Conservation (phyloP, 257 asterid species). For the Capsicum pubescens region DNA sequence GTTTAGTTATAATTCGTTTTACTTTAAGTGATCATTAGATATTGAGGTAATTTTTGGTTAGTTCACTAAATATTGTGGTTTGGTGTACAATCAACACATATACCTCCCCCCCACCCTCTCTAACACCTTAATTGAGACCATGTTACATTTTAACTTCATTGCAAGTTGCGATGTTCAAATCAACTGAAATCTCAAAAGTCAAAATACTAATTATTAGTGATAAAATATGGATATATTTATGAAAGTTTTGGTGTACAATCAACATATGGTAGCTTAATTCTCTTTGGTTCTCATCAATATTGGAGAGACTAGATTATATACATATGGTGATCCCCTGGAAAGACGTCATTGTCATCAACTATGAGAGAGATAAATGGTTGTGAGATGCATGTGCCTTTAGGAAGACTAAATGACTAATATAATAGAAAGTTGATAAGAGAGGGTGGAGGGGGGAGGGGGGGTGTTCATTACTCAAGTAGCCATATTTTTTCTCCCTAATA, state of each 20-base stretch:
- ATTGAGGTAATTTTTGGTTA: constrained; percentile 10
- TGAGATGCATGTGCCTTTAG: background rate
- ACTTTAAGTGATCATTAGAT: background rate
- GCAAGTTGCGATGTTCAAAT: background rate
- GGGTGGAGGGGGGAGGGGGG: no score
- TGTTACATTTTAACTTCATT: background rate
- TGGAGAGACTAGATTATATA: no score
- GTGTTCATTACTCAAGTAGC: background rate
- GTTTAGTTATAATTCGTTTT: background rate
- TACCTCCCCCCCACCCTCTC: no score
- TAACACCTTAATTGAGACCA: background rate
- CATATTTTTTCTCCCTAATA: no score
- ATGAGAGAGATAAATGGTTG: background rate
- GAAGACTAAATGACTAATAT: no score
- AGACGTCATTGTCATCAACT: background rate
- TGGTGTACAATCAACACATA: background rate
- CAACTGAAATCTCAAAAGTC: background rate
- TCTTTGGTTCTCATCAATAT: background rate
- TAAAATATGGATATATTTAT: background rate
- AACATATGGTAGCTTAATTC: background rate
- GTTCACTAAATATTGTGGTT: background rate
- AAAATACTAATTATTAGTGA: background rate
- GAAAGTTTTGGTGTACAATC: background rate
- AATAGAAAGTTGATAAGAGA: no score
- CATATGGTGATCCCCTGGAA: no score